phyloP scores from a whole-genome alignment of 345 rosid species.

The Passiflora organensis region DNA sequence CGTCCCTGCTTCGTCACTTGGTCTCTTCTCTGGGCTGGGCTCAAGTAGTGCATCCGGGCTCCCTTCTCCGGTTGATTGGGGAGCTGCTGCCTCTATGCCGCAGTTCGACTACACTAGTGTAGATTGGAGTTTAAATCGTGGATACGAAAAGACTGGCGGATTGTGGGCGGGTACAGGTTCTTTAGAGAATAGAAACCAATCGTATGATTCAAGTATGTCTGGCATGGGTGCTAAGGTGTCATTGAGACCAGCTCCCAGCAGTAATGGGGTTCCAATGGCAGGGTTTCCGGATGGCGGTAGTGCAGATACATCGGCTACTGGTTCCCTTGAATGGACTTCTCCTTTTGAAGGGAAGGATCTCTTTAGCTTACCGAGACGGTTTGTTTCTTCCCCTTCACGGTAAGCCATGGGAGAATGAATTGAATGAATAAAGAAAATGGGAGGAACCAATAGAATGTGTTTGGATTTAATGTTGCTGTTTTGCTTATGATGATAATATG shows the following conservation, averaged over 20 bases:
- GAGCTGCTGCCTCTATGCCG: conserved; percentile 46
- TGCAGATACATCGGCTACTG: conserved; percentile 38
- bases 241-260: conserved; percentile 34
- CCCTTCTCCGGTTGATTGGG: conserved; percentile 72
- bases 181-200: conserved; percentile 25
- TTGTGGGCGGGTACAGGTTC: conserved; percentile 39
- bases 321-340: conserved; percentile 73
- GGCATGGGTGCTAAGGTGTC: conserved; percentile 35
- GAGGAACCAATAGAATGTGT: conserved; percentile 25
- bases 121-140: conserved; percentile 79
- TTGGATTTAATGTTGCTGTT: conserved; percentile 43
- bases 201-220: conserved; percentile 34
- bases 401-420: conserved; percentile 20
- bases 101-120: conserved; percentile 57
- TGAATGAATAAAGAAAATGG: conserved; percentile 1
- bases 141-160: conserved; percentile 38
- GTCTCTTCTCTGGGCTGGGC: conserved; percentile 64
- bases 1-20: conserved; percentile 75
- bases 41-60: conserved; percentile 52
- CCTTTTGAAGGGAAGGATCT: conserved; percentile 88
- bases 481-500: conserved; percentile 30
- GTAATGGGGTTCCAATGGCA: conserved; percentile 31
- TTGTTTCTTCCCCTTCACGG: conserved; percentile 73
- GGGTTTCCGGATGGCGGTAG: conserved; percentile 41
- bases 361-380: conserved; percentile 84